Evolutionary conservation across 2,329 filamentous ascomycete species (phyloP), one percentile per base, ranked within the genome.

Genomic region (Fusarium fujikuroi): DNA sequence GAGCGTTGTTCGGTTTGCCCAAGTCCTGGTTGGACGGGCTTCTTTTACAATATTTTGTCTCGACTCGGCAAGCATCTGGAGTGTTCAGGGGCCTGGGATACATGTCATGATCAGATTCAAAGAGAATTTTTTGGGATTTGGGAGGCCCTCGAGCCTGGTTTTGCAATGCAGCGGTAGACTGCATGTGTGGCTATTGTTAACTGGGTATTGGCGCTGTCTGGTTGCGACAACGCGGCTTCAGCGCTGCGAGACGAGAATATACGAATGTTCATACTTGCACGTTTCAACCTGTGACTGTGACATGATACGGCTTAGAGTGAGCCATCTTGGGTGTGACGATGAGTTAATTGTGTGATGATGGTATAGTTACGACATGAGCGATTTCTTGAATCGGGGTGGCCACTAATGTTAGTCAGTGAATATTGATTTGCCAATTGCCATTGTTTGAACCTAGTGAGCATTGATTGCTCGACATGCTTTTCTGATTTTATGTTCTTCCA

Each of bases 201-300:
- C 72, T 76, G 74, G 80, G 76, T 76, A 78, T 76, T 67, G 78
- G 80, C 76, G 79, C 77, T 80, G 76, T 78, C 75, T 68, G 76
- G 75, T 77, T 80, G 75, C 75, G 74, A 80, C 74, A 72, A 71
- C 73, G 77, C 76, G 76, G 79, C 79, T 74, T 73, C 63, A 70
- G 69, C 64, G 77, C 77, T 71, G 77, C 78, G 73, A 79, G 76
- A 81, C 77, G 79, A 81, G 80, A 83, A 83, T 82, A 82, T 73
- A 83, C 79, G 81, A 83, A 75, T 70, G 79, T 81, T 80, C 68
- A 75, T 60, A 75, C 14, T 37, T 44, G 47, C 3, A 34, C 9
- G 44, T 30, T 18, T 32, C 23, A 30, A 44, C 15, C 9, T 49
- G 18, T 43, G n/a, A 34, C 7, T 32, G 36, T 60, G 49, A 62